Base-by-base conservation (phyloP, 768 basidiomycete species). In the Epithele typhae region DNA sequence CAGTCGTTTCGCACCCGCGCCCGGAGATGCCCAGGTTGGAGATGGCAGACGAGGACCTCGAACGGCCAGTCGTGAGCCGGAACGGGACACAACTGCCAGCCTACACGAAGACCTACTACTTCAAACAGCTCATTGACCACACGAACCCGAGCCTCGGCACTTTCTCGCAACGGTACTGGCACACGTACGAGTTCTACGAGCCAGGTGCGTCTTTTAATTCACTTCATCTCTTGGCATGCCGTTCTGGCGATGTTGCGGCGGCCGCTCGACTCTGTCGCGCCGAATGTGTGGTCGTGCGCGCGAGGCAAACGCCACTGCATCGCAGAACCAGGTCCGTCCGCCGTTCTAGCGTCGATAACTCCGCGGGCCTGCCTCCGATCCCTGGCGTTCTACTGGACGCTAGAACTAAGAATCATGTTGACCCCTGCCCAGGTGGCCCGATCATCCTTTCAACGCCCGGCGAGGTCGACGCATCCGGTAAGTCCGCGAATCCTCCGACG, bases 131-230 rank as follows among this genome's bases (percentile, higher is more conserved):
- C 25, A 61, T 82, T 45, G 74, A 77, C 52, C 76, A 76, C 60
- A 68, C 59, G 34, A 62, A 76, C 45, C 77, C 81, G 4, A 66
- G 70, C 23, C 63, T 76, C 15, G 85, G 84, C 8, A 87, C 82
- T 11, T 87, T 87, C 64, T 69, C 77, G 57, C 85, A 87, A 60
- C 74, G 84, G 34, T 87, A 75, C 62, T 87, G 82, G 82, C 72
- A 78, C 53, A 78, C 77, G 12, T 83, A 70, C 60, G 79, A 85
- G 58, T 82, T 72, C 55, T 85, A 85, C 51, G 68, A 81, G 58
- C 35, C 53, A 14, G 62, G 62, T 64, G 76, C 7, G 78, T 76
- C 27, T 7, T 7, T 14, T 14, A 7, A 30, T 30, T 14, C 27
- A 30, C 8, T 14, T 14, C 27, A 30, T 30, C 27, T 30, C 14